Percentiles rank a stretch among this genome's conserved stretches.
phyloP scores from a whole-genome alignment of 352 stramenopile genomes.

The Phytopythium mirpurense region DNA sequence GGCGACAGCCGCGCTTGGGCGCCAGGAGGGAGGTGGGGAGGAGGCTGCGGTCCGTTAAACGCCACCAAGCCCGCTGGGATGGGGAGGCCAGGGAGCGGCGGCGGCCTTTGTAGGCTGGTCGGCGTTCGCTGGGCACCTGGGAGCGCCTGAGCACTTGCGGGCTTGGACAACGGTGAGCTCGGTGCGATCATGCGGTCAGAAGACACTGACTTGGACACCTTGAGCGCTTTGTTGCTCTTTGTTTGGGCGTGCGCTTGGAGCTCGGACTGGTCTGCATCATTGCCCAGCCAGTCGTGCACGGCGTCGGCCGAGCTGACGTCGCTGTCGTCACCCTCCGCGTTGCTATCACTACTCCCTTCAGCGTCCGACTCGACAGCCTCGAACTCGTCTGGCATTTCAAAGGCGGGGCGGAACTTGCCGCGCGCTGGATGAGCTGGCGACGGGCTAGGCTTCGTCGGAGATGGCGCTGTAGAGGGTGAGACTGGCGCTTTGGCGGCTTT shows the following conservation, averaged over 20 bases:
- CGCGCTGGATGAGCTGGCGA: slow-evolving; percentile 1
- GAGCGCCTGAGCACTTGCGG: not conserved
- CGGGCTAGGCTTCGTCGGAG: not conserved
- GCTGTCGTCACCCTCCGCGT: slow-evolving; percentile 22
- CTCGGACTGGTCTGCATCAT: not conserved
- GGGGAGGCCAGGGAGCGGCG: not conserved
- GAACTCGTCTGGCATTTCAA: slow-evolving; percentile 29
- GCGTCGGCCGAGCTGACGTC: slow-evolving; percentile 27
- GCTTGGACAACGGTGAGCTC: slow-evolving; percentile 8
- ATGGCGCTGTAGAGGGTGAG: not conserved
- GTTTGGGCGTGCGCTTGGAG: not conserved
- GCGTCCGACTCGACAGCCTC: slow-evolving; percentile 19
- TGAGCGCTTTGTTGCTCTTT: not conserved
- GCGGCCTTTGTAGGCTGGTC: not conserved
- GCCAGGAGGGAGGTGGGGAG: not conserved
- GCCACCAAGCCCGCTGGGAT: not conserved
- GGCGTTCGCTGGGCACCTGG: not conserved
- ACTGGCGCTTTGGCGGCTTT: not conserved
- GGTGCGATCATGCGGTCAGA: slow-evolving; percentile 6
- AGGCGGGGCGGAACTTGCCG: slow-evolving; percentile 23
- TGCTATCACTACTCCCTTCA: slow-evolving; percentile 17
- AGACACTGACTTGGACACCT: slow-evolving; percentile 4
- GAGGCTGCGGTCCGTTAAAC: slow-evolving; percentile 5
- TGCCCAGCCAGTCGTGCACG: slow-evolving; percentile 55
- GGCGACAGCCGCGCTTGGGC: slow-evolving; percentile 20